Conservation (phyloP, 139 green algal genomes). For the Coelastrella sp. region DNA sequence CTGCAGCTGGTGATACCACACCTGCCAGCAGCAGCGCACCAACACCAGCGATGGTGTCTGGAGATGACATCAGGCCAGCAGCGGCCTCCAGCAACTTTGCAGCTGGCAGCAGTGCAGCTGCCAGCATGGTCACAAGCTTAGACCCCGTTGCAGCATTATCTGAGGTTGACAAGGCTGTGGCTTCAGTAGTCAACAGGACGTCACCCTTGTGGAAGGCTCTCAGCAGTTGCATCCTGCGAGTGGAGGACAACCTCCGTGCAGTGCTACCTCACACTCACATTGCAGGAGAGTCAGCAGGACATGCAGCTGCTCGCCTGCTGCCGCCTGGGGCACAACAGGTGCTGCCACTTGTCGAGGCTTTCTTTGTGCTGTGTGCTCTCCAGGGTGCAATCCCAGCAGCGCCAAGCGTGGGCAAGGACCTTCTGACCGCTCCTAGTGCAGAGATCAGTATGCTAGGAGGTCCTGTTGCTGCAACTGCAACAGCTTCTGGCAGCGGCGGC, state of each 20-base stretch:
- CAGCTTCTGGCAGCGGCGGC: neutral
- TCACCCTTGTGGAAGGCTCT: conserved; percentile 72
- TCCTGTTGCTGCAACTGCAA: neutral
- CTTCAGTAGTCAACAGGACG: conserved; percentile 43
- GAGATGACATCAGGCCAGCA: neutral
- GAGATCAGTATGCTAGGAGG: conserved; percentile 2
- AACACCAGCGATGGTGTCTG: neutral
- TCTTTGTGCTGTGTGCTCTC: conserved; percentile 88
- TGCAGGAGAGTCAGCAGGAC: neutral
- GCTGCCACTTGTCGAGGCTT: conserved; percentile 92
- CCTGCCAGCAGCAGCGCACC: conserved; percentile 27
- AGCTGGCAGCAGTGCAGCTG: conserved; percentile 38
- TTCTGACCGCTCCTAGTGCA: conserved; percentile 34
- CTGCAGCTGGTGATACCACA: neutral
- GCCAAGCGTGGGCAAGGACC: conserved; percentile 14
- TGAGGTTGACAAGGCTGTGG: conserved; percentile 42
- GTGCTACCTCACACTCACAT: neutral
- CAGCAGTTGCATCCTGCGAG: conserved; percentile 52
- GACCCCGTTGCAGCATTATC: neutral
- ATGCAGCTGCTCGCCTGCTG: conserved; percentile 65
- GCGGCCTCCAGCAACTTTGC: neutral
- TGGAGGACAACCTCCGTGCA: conserved; percentile 56
- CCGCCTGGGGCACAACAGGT: conserved; percentile 80
- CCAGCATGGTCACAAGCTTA: neutral
- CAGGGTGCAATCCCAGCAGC: conserved; percentile 55